Evolutionary conservation across 1,284 basidiomycete genomes (phyloP).

Genomic region (Boletus sp.): DNA sequence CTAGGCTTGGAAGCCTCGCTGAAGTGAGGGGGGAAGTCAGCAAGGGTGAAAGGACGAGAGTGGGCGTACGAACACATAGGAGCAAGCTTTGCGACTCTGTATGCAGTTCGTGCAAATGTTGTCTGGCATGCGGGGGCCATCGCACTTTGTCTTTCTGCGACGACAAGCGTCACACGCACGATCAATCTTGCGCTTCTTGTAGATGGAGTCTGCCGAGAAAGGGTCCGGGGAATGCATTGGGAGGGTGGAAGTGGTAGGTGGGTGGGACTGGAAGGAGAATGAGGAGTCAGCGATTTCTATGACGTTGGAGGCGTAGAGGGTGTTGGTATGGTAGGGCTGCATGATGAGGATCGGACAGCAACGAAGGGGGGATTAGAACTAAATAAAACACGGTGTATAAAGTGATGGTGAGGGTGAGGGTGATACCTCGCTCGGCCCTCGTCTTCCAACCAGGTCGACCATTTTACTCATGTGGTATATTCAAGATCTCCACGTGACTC

Average conservation of each 20-base stretch:
- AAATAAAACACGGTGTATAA: slow-evolving; percentile 1
- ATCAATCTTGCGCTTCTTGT: slow-evolving; percentile 56
- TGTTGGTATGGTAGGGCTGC: slow-evolving; percentile 21
- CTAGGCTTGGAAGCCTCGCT: slow-evolving; percentile 78
- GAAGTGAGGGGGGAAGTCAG: slow-evolving; percentile 8
- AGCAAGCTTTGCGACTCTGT: slow-evolving; percentile 61
- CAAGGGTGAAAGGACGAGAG: neutral
- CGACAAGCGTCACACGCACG: slow-evolving; percentile 71
- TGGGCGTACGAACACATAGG: slow-evolving; percentile 57
- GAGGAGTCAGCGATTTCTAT: slow-evolving; percentile 29
- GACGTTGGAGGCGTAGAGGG: slow-evolving; percentile 24
- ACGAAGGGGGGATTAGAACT: neutral
- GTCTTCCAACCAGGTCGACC: slow-evolving; percentile 4
- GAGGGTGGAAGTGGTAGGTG: slow-evolving; percentile 9
- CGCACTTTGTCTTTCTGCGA: slow-evolving; percentile 64
- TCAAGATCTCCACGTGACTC: slow-evolving; percentile 16
- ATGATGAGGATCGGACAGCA: slow-evolving; percentile 13
- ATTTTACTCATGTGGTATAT: slow-evolving; percentile 9
- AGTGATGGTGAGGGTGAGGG: slow-evolving; percentile 2
- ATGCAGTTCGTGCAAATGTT: slow-evolving; percentile 72
- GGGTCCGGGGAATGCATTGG: slow-evolving; percentile 6
- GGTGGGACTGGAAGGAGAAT: slow-evolving; percentile 4
- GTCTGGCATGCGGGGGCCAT: slow-evolving; percentile 57
- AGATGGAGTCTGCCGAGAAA: slow-evolving; percentile 14
- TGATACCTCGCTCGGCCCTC: slow-evolving; percentile 7